Base-by-base conservation (phyloP, 2,329 filamentous ascomycete genomes). In the Blumeria hordei region DNA sequence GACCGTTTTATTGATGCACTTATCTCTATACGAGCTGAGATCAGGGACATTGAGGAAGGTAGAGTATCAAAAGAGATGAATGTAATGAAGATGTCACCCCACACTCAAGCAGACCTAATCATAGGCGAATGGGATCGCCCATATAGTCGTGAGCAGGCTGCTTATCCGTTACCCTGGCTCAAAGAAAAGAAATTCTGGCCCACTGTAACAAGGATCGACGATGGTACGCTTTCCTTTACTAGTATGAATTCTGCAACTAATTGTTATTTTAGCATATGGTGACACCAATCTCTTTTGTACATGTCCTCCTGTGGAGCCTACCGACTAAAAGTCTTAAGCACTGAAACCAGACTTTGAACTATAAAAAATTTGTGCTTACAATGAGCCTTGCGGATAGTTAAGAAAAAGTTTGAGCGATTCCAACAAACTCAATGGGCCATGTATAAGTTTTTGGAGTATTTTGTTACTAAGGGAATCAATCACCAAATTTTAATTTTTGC, bases 121-220 rank as follows among this genome's bases (percentile, higher is more conserved):
- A 65, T 74, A 0, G 76, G 76, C 3, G 78, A 85, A 62, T 96
- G 90, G 90, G 74, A 85, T 58, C 74, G 90, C n/a, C 73, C 78
- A 0, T 96, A 96, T 67, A 78, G 74, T 0, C 72, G 88, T 33
- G 83, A 92, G 70, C 76, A 81, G 69, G 90, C 90, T 0, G 90
- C 87, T 0, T 96, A 94, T 67, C 90, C 90, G 16, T 66, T 94
- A 59, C 73, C 80, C 0, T 94, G 78, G 69, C 70, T 96, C 58
- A 77, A 78, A 67, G 85, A 94, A 77, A 95, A 93, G 82, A 96
- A 96, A 74, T 95, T 95, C 71, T 96, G 90, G 90, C 88, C 90
- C 0, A 81, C 73, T 37, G 87, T 94, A 12, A 86, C 83, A 6
- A 76, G 90, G 66, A 73, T 95, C 18, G 85, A 96, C 66, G 90